These are phyloP conservation scores for Colletotrichum eleusines DNA, from an alignment of 2,329 filamentous ascomycete species.

Conservation along the genomic window DNA sequence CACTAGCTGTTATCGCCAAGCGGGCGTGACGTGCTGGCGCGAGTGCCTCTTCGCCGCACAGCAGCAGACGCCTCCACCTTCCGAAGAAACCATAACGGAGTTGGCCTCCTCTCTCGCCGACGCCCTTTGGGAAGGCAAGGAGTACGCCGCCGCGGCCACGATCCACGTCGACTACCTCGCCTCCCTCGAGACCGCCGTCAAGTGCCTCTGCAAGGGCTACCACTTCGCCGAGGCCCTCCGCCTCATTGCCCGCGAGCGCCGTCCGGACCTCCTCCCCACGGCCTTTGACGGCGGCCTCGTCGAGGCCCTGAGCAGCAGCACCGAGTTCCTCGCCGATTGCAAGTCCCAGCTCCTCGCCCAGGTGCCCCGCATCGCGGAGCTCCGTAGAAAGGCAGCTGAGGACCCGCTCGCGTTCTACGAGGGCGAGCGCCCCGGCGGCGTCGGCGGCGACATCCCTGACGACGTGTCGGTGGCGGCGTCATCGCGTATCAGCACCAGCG, in stretches of 20 bases:
- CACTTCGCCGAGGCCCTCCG: slow-evolving; percentile 91
- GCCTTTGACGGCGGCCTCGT: slow-evolving; percentile 83
- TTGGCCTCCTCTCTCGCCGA: slow-evolving; percentile 83
- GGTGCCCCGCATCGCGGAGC: slow-evolving; percentile 85
- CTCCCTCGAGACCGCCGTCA: slow-evolving; percentile 77
- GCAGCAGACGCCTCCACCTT: slow-evolving; percentile 71
- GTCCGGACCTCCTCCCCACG: slow-evolving; percentile 71
- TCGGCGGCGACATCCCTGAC: slow-evolving; percentile 81
- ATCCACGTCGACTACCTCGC: slow-evolving; percentile 86
- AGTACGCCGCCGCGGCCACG: slow-evolving; percentile 82
- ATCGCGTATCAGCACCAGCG: slow-evolving; percentile 83
- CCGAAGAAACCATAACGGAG: slow-evolving; percentile 69
- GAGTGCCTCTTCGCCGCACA: slow-evolving; percentile 87
- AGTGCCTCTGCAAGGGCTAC: slow-evolving; percentile 87
- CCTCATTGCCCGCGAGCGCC: slow-evolving; percentile 71
- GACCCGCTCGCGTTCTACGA: slow-evolving; percentile 93
- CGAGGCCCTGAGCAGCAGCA: slow-evolving; percentile 84
- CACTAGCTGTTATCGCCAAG: slow-evolving; percentile 84
- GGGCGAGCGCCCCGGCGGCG: slow-evolving; percentile 71
- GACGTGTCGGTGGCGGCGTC: slow-evolving; percentile 89
- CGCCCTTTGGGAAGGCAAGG: slow-evolving; percentile 84
- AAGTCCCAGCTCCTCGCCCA: slow-evolving; percentile 86
- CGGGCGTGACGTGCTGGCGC: slow-evolving; percentile 83
- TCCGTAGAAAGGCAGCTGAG: slow-evolving; percentile 82
- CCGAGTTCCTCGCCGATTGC: slow-evolving; percentile 94